Percentiles rank a stretch among this genome's conserved stretches.
Conservation (phyloP, 257 asterid genomes). For the Plantago major region DNA sequence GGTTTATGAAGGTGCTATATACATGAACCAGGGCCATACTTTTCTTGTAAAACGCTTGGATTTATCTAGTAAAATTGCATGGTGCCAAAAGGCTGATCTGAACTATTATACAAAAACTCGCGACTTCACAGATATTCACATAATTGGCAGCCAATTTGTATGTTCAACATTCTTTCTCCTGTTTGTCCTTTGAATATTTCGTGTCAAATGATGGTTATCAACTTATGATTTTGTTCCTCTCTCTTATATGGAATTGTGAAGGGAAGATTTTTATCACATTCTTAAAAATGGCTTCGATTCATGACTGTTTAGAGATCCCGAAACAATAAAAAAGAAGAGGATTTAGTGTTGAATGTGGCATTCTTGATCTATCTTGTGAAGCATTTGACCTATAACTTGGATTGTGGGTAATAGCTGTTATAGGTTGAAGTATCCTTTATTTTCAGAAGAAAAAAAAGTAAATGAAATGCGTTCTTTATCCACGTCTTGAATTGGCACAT, state of each 20-base stretch:
- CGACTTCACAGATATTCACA: slow-evolving; percentile 79
- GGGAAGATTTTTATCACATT: not conserved
- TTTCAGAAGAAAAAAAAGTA: no score
- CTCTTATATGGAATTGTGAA: not conserved
- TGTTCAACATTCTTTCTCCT: slow-evolving; percentile 19
- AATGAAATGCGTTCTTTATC: no score
- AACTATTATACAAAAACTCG: slow-evolving; percentile 87
- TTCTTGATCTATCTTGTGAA: slow-evolving; percentile 11
- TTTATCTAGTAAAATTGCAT: slow-evolving; percentile 74
- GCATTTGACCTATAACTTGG: no score
- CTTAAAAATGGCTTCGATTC: not conserved
- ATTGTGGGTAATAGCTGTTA: not conserved
- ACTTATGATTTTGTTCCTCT: no score
- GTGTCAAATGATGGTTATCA: no score
- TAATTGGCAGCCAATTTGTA: slow-evolving; percentile 70
- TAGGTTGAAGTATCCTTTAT: no score
- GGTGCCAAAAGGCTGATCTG: slow-evolving; percentile 86
- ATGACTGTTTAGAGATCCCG: not conserved
- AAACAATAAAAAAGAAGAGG: not conserved
- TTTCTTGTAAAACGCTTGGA: slow-evolving; percentile 81
- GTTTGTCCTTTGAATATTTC: slow-evolving; percentile 6
- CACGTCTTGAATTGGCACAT: no score
- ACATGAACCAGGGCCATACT: slow-evolving; percentile 90
- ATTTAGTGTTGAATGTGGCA: not conserved
- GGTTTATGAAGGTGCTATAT: slow-evolving; percentile 97